Conservation (phyloP, 2,329 filamentous ascomycete species). For the Verticillium longisporum region DNA sequence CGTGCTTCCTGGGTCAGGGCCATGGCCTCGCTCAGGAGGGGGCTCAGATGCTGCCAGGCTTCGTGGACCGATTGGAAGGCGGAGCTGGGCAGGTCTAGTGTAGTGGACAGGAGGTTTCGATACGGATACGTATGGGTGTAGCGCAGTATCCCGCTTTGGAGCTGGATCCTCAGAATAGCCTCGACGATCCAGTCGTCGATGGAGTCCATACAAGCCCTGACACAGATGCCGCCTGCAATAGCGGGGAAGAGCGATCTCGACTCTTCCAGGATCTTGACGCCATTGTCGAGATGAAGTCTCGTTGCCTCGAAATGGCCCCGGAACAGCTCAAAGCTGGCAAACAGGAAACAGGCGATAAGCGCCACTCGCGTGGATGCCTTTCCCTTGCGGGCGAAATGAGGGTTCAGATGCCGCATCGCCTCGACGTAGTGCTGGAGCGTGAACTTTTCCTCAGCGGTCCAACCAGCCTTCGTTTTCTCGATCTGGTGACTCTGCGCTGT, state of each 20-base stretch:
- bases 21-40: not conserved
- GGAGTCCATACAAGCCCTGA: conserved; percentile 12
- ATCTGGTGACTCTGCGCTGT: not conserved
- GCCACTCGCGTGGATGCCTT: conserved; percentile 25
- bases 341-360: conserved; percentile 29
- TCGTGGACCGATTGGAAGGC: conserved; percentile 2
- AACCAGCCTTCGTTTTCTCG: not conserved
- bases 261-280: conserved; percentile 27
- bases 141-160: conserved; percentile 18
- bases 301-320: conserved; percentile 28
- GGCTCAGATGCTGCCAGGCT: conserved; percentile 3
- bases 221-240: conserved; percentile 6
- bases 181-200: conserved; percentile 36
- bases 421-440: conserved; percentile 27
- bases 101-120: not conserved
- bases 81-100: not conserved
- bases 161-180: conserved; percentile 25
- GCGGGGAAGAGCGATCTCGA: not conserved
- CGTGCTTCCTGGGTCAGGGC: not conserved
- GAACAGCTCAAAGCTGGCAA: conserved; percentile 25
- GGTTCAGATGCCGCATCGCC: conserved; percentile 27
- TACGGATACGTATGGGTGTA: not conserved
- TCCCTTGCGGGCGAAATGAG: conserved; percentile 19
- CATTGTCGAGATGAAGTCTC: conserved; percentile 33
- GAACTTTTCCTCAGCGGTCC: conserved; percentile 12